Evolutionary conservation across 1,284 basidiomycete genomes (phyloP), one percentile per base, ranked within the genome.

Genomic region (Wallemia mellicola): DNA sequence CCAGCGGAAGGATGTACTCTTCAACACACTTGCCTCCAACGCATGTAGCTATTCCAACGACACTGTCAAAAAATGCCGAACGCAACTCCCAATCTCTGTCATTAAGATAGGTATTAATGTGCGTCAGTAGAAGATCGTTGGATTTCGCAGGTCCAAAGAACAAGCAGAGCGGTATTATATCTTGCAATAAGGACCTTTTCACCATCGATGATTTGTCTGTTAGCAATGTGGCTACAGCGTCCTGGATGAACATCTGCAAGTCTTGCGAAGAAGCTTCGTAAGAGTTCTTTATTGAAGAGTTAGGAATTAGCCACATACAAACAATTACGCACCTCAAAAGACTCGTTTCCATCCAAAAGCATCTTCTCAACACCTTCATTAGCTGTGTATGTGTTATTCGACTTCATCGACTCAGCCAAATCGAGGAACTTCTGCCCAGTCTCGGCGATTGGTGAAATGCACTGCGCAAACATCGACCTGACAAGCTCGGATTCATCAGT

Each of bases 91-190:
- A 96, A 67, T 94, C 87, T 11, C 85, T 75, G 66, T 96, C 91
- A 67, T 98, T 98, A 64, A 98, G 76, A 67, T 95, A 98, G 0
- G 94, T 98, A 68, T 98, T 91, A 81, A 98, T 92, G 68, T 98
- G 91, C 64, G 87, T 89, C 24, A 98, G 73, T 3, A 99, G 74
- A 1, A 92, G 83, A 65, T 98, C 91, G 70, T 94, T 92, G 0
- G 94, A 92, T 67, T 82, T 83, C 67, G 87, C 82, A 25, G 86
- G 73, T 1, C 91, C 92, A 32, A 98, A 79, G 72, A 98, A 95
- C 59, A 87, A 80, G 67, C 89, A 95, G 3, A 98, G 73, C 0
- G 83, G 79, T 1, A 83, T 83, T 28, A 96, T 84, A 64, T 87
- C 80, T 61, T 82, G 65, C 0, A 79, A 69, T n/a, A 76, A 71